Evolutionary conservation across 2,329 filamentous ascomycete species (phyloP).

Genomic region (Aspergillus fumigatiaffinis): DNA sequence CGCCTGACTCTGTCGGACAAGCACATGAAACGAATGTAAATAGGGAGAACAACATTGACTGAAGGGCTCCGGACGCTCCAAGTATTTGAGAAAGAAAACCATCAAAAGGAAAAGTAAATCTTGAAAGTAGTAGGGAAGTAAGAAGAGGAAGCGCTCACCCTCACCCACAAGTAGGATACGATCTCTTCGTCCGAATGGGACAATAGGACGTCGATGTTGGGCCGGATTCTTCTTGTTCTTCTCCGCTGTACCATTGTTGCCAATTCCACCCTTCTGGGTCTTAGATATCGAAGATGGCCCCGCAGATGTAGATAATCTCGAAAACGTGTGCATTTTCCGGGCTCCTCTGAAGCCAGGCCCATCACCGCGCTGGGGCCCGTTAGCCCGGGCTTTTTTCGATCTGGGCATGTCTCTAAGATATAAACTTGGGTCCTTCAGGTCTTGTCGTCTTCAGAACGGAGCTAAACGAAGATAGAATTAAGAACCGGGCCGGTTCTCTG

Average conservation of each 20-base stretch:
- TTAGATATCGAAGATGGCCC: background rate
- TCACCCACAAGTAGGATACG: constrained; percentile 44
- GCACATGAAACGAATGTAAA: background rate
- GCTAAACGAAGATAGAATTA: background rate
- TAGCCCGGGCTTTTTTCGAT: constrained; percentile 17
- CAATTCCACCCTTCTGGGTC: constrained; percentile 1
- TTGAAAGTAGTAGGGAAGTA: constrained; percentile 4
- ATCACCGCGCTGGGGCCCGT: background rate
- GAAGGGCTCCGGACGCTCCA: background rate
- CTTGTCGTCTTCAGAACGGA: background rate
- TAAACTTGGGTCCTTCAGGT: background rate
- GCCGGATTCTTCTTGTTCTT: constrained; percentile 12
- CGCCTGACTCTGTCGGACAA: background rate
- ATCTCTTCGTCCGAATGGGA: constrained; percentile 41
- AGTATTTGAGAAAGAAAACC: constrained; percentile 4
- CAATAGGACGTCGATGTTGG: constrained; percentile 27
- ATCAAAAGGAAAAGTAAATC: background rate
- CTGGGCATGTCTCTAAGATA: constrained; percentile 18
- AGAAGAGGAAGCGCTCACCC: constrained; percentile 29
- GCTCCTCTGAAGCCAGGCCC: background rate
- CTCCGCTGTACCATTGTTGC: constrained; percentile 4
- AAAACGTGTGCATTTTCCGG: constrained; percentile 28
- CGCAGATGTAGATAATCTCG: constrained; percentile 21
- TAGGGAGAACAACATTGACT: background rate
- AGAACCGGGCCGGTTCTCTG: background rate